phyloP scores from a whole-genome alignment of 495 filamentous ascomycete species.

The Hyphodiscus hymeniophilus region DNA sequence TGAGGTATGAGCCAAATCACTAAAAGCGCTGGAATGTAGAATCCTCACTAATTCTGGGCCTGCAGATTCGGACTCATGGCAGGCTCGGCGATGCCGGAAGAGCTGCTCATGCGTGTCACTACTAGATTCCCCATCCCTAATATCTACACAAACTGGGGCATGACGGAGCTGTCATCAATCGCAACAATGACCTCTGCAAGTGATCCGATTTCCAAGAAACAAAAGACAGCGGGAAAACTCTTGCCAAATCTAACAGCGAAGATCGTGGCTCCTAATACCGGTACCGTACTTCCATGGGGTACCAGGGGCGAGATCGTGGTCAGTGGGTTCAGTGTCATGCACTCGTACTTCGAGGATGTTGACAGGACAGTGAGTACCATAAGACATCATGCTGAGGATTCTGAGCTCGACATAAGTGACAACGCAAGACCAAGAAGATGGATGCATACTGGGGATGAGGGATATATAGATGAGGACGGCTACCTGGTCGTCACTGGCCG shows the following conservation, averaged over 20 bases:
- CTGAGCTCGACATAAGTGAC: no score
- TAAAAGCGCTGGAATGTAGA: no score
- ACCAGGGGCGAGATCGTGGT: conserved; percentile 58
- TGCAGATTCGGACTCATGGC: no score
- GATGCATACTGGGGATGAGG: conserved; percentile 66
- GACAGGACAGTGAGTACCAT: conserved; percentile 57
- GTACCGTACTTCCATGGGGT: conserved; percentile 52
- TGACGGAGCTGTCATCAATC: conserved; percentile 64
- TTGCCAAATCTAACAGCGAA: conserved; percentile 62
- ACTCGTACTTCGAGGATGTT: conserved; percentile 66
- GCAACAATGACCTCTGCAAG: conserved; percentile 63
- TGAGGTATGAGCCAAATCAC: no score
- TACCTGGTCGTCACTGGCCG: conserved; percentile 56
- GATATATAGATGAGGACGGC: conserved; percentile 53
- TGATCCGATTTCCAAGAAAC: conserved; percentile 48
- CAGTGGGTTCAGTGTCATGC: conserved; percentile 57
- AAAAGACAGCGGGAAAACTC: conserved; percentile 57
- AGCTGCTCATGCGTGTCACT: no score
- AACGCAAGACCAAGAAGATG: no score
- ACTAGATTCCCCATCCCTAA: no score
- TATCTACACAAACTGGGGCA: no score
- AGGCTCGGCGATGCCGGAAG: no score
- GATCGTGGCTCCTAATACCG: conserved; percentile 51
- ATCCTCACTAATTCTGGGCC: no score
- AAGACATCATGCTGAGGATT: conserved; percentile 49